Evolutionary conservation across 768 basidiomycete genomes (phyloP), one percentile per base, ranked within the genome.

Genomic region (Sarcodon aspratus): DNA sequence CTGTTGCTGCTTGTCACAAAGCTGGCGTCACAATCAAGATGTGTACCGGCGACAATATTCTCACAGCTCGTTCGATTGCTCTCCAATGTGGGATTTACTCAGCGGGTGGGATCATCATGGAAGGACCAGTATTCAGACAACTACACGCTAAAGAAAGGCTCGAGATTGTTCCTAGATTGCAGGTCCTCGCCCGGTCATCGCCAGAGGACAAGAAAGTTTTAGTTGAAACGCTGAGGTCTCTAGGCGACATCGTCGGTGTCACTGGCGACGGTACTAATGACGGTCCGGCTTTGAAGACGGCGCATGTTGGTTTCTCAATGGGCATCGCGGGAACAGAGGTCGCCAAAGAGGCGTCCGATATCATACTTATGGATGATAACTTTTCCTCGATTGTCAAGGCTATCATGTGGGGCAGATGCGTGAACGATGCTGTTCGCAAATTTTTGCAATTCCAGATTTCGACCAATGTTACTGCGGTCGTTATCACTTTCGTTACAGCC

Each of bases 211-310:
- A 99, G 77, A 85, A 91, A 62, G 69, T 93, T 8, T 73, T 99
- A 11, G 96, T 98, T 32, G 81, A 89, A 61, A 91, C 82, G 15
- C 75, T 97, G 44, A 89, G 90, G 62, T 69, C 71, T 15, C 75
- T 93, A 45, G 93, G 92, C 10, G 89, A 95, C 63, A 82, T 92
- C 51, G 88, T 94, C 27, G 91, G 91, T 52, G 95, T 98, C 38
- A 97, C 96, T 27, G 96, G 96, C 40, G 96, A 98, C 54, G 96
- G 96, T 54, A 96, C 94, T 4, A 98, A 99, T 65, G 96, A 99
- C 60, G 95, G 92, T 0, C 94, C 93, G 32, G 94, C 94, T 7
- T 76, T 98, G 52, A 96, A 94, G 69, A 87, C 86, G 1, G 95
- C 96, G 21, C 74, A 98, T 58, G 93, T 99, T 32, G 95, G 96